A percentile compares a stretch with the other conserved stretches of the same genome.
Conservation (phyloP, 441 rosid genomes). For the Melastoma candidum region DNA sequence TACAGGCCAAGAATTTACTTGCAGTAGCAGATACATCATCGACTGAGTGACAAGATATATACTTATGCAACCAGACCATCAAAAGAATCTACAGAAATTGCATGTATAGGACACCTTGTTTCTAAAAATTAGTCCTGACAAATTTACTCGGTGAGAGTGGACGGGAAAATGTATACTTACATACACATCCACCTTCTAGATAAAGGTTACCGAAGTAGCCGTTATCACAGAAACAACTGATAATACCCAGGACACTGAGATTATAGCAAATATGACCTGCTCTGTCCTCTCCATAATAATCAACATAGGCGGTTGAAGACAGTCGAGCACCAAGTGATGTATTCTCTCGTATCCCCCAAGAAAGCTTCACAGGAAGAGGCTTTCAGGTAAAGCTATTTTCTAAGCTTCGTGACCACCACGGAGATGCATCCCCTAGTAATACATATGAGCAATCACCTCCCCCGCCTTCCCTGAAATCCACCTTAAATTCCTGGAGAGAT, state of each 20-base stretch:
- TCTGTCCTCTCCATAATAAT: not conserved
- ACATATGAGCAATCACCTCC: slow-evolving; percentile 4
- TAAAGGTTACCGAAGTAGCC: slow-evolving; percentile 6
- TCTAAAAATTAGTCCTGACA: too few species aligned
- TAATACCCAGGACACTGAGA: not conserved
- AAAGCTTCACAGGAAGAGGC: too few species aligned
- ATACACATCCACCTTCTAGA: slow-evolving; percentile 5
- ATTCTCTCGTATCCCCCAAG: too few species aligned
- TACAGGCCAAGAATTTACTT: too few species aligned
- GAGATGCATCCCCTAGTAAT: not conserved
- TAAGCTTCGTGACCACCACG: not conserved
- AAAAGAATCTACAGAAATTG: too few species aligned
- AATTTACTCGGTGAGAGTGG: too few species aligned
- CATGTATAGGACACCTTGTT: too few species aligned
- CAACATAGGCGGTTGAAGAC: too few species aligned
- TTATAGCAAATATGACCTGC: not conserved
- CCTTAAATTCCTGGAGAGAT: slow-evolving; percentile 1
- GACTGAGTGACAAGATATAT: too few species aligned
- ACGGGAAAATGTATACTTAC: not conserved
- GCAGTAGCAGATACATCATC: too few species aligned
- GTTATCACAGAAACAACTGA: not conserved
- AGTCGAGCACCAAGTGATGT: too few species aligned
- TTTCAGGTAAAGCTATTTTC: not conserved
- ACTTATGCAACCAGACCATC: too few species aligned
- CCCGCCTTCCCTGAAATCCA: not conserved